Evolutionary conservation across 1,139 yeast genomes (phyloP), one percentile per base, ranked within the genome.

Genomic region (Arxiozyma slooffiae): DNA sequence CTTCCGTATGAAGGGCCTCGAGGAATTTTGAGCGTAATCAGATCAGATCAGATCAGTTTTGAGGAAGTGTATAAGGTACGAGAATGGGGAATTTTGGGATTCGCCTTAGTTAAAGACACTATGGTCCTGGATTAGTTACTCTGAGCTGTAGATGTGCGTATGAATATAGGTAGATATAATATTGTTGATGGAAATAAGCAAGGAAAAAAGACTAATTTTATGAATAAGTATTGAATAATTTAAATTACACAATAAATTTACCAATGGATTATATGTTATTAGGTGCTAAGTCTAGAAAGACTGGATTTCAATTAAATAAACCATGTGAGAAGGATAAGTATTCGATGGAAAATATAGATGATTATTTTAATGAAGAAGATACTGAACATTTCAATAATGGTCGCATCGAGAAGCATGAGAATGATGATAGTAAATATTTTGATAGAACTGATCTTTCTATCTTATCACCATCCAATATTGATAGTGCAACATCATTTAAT

Each of bases 281-380:
- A 42, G 86, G 86, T n/a, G 63, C 72, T 38, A 73, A 70, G 64
- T 76, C 85, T 46, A 71, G 86, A 18, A 80, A 79, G 63, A 78
- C 85, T 1, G 87, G 87, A 9, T 64, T 81, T 21, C 70, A 70
- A 53, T 79, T 81, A 3, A 73, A 71, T 48, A 63, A 71, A 50
- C 73, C 80, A 66, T 60, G 84, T 43, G 68, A 71, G 37, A 76
- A 79, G 57, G 92, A 85, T 64, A 78, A 77, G 52, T 77, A 80
- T 62, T 83, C 87, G 36, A 79, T 87, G 83, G 96, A 88, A 61
- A 86, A 82, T 59, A 68, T 86, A 40, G 85, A 84, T 57, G 94
- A 82, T 50, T 88, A 83, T 68, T 87, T 86, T 58, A 74, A 75
- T 41, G 81, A 77, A 24, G 75, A 68, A 41, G 64, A 62, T 20